A percentile compares a stretch with the other conserved stretches of the same genome.
Evolutionary conservation across 1,284 basidiomycete genomes (phyloP).

Genomic region (Irpex rosettiformis): DNA sequence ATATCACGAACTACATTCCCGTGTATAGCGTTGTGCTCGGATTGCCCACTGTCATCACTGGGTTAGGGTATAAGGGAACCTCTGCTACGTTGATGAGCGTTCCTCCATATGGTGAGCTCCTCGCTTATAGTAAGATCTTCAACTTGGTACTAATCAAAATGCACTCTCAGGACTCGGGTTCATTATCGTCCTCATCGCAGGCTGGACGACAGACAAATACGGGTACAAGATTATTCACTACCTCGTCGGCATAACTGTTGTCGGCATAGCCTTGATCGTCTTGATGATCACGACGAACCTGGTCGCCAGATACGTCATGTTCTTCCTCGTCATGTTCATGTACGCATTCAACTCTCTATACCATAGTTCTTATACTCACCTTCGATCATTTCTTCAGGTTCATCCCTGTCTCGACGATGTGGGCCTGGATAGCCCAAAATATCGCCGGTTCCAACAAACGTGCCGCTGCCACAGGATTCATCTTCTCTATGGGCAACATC

Average conservation of each 20-base stretch:
- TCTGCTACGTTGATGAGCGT: slow-evolving; percentile 31
- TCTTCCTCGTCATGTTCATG: slow-evolving; percentile 34
- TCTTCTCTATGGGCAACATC: slow-evolving; percentile 30
- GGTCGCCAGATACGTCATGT: slow-evolving; percentile 30
- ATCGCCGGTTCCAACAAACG: slow-evolving; percentile 29
- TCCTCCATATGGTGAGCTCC: slow-evolving; percentile 23
- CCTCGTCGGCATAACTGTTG: slow-evolving; percentile 46
- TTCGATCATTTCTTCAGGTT: slow-evolving; percentile 21
- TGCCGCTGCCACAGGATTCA: slow-evolving; percentile 26
- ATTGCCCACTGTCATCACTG: slow-evolving; percentile 32
- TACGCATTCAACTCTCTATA: slow-evolving; percentile 13
- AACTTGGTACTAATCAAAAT: too few species aligned
- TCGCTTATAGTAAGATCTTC: too few species aligned
- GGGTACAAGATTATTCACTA: slow-evolving; percentile 57
- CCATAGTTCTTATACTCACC: neutral
- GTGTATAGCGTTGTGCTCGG: slow-evolving; percentile 30
- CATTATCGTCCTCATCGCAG: slow-evolving; percentile 23
- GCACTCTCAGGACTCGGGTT: slow-evolving; percentile 23
- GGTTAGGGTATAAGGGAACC: slow-evolving; percentile 30
- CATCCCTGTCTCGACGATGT: slow-evolving; percentile 29
- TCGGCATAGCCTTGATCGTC: slow-evolving; percentile 64
- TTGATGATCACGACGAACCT: slow-evolving; percentile 41
- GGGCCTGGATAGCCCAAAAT: slow-evolving; percentile 29
- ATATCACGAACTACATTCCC: slow-evolving; percentile 41
- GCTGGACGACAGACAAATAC: slow-evolving; percentile 28